These are phyloP conservation scores for Xylaria sp. DNA, from an alignment of 2,329 filamentous ascomycete genomes.

Conservation along the genomic window DNA sequence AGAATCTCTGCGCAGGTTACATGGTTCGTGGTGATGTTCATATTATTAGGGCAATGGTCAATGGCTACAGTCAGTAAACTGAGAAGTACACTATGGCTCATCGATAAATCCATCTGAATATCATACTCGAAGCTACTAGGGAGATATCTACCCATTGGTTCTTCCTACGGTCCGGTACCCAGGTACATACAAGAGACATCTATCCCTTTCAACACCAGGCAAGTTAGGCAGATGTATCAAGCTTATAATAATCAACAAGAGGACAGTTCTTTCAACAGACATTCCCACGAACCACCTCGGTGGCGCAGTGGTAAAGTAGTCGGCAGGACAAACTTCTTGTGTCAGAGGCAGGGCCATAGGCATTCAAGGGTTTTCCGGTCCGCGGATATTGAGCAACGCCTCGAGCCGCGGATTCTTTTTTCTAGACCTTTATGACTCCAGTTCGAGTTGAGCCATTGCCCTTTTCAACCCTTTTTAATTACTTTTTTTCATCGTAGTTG, in stretches of 20 bases:
- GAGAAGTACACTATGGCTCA: not conserved
- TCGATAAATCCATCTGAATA: not conserved
- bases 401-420: constrained; percentile 22
- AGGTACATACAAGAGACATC: not conserved
- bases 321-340: too few species aligned
- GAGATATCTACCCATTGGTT: not conserved
- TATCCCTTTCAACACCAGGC: not conserved
- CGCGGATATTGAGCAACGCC: not conserved
- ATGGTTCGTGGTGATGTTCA: not conserved
- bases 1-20: not conserved
- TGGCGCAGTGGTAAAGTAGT: constrained; percentile 11
- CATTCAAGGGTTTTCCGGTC: too few species aligned
- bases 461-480: constrained; percentile 14
- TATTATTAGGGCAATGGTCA: not conserved
- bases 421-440: not conserved
- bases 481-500: not conserved
- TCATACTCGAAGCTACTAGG: not conserved
- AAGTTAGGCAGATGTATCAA: not conserved
- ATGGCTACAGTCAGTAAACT: not conserved
- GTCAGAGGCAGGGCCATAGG: too few species aligned
- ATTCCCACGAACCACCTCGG: constrained; percentile 14
- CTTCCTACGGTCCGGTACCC: not conserved
- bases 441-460: not conserved
- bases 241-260: constrained; percentile 7
- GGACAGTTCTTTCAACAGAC: not conserved